These are phyloP conservation scores for Mucor racemosus DNA, from an alignment of 371 early-diverging fungal genomes.

Conservation along the genomic window DNA sequence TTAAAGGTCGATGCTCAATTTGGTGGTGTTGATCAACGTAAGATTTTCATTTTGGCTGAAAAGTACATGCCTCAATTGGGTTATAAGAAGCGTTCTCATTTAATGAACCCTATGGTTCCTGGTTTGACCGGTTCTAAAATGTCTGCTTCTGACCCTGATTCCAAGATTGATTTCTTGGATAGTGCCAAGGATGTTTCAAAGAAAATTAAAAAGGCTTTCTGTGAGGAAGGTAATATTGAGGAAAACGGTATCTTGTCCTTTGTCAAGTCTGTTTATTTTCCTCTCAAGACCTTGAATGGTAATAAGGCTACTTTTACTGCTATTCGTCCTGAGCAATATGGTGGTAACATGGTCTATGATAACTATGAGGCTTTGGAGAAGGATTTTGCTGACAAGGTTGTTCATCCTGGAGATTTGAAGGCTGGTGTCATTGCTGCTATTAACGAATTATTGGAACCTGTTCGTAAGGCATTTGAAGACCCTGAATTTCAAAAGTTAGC, in stretches of 20 bases:
- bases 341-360: constrained; percentile 81
- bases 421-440: constrained; percentile 84
- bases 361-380: constrained; percentile 80
- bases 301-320: constrained; percentile 69
- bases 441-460: constrained; percentile 90
- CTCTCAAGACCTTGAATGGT: constrained; percentile 68
- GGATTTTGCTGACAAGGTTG: constrained; percentile 84
- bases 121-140: constrained; percentile 98
- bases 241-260: constrained; percentile 95
- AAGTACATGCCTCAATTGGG: constrained; percentile 96
- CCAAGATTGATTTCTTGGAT: constrained; percentile 99
- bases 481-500: constrained; percentile 70
- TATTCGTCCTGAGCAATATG: constrained; percentile 85
- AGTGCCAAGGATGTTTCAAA: constrained; percentile 81
- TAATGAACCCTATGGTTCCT: constrained; percentile 99
- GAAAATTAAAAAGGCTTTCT: constrained; percentile 98
- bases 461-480: constrained; percentile 78
- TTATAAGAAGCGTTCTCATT: constrained; percentile 97
- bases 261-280: constrained; percentile 91
- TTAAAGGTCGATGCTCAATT: constrained; percentile 98
- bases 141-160: constrained; percentile 97
- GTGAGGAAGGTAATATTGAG: constrained; percentile 97
- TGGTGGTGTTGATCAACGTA: constrained; percentile 99
- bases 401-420: constrained; percentile 99
- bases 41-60: constrained; percentile 99